A percentile compares a stretch with the other conserved stretches of the same genome.
Conservation (phyloP, 2,329 filamentous ascomycete species). For the Celoporthe dispersa region DNA sequence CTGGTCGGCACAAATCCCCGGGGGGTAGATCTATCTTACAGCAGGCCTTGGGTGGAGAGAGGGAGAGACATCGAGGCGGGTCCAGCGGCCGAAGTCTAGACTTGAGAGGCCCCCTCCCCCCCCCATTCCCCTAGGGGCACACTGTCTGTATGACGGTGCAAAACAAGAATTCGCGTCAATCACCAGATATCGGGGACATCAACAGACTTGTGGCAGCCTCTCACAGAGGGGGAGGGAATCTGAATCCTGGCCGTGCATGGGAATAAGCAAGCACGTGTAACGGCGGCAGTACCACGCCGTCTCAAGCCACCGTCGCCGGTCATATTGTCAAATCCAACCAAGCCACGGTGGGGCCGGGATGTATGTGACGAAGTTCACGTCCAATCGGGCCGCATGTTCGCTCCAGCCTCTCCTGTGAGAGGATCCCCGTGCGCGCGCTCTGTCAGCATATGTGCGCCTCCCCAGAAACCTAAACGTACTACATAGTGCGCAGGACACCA, state of each 20-base stretch:
- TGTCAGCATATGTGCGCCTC: conserved; percentile 10
- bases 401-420: neutral
- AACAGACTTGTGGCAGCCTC: conserved; percentile 3
- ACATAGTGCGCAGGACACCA: neutral
- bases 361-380: neutral
- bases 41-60: neutral
- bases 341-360: conserved; percentile 9
- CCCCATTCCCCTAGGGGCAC: neutral
- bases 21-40: conserved; percentile 20
- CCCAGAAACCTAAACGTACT: conserved; percentile 7
- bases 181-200: conserved; percentile 7
- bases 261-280: conserved; percentile 20
- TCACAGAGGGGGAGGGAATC: neutral
- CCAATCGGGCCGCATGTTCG: neutral
- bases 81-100: conserved; percentile 15
- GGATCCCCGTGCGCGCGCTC: neutral
- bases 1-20: conserved; percentile 16
- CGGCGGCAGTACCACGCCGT: conserved; percentile 16
- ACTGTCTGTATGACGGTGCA: neutral
- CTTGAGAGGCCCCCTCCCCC: neutral
- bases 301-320: neutral
- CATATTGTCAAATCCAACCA: neutral
- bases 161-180: conserved; percentile 10
- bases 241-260: conserved; percentile 16
- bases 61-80: neutral